Percentiles rank a stretch among this genome's conserved stretches.
Evolutionary conservation across 164 flowering plant genomes (phyloP).

Genomic region (Aristolochia contorta): DNA sequence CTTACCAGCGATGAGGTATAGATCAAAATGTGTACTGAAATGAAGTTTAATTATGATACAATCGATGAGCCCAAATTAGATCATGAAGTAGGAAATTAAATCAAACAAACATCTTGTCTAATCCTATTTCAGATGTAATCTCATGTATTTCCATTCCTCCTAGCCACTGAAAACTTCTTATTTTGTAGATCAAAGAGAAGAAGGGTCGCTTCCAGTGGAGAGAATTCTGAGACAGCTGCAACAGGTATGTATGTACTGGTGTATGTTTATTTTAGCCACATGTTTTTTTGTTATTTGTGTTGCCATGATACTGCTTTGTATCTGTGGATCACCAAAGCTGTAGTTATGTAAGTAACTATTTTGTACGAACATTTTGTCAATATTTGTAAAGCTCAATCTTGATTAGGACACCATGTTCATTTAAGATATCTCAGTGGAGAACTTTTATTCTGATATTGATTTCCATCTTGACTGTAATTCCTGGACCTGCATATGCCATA

Average conservation of each 20-base stretch:
- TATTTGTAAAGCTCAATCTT: no score
- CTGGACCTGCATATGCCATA: no score
- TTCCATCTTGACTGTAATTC: no score
- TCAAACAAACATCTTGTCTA: not conserved
- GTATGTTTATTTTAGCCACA: not conserved
- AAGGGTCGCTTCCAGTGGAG: constrained; percentile 48
- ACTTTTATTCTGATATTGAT: no score
- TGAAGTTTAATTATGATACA: not conserved
- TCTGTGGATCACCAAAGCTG: not conserved
- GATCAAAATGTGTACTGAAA: not conserved
- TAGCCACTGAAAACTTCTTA: not conserved
- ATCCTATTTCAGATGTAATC: not conserved
- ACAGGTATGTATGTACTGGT: constrained; percentile 23
- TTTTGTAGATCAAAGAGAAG: constrained; percentile 57
- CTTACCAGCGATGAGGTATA: no score
- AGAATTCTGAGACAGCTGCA: constrained; percentile 39
- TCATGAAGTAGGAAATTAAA: not conserved
- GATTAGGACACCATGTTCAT: no score
- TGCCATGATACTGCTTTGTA: no score
- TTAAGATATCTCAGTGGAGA: no score
- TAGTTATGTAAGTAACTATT: not conserved
- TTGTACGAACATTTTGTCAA: no score
- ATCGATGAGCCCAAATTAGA: not conserved
- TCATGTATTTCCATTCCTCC: not conserved
- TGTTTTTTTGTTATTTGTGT: not conserved